A percentile compares a stretch with the other conserved stretches of the same genome.
phyloP scores from a whole-genome alignment of 169 alveolate genomes.

The Besnoitia besnoiti region DNA sequence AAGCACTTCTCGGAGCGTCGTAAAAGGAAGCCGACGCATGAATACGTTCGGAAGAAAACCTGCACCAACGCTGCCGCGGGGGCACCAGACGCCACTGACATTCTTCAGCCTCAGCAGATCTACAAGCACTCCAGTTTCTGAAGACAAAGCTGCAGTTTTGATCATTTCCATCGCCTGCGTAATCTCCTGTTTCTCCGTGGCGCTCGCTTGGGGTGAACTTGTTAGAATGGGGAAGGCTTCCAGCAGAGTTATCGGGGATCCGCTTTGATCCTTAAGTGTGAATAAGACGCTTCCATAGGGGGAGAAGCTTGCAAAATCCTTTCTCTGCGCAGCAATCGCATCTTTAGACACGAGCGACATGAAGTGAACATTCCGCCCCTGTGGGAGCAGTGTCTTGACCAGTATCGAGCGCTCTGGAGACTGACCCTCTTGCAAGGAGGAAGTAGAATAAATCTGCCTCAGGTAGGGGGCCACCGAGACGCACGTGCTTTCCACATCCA shows the following conservation, averaged over 20 bases:
- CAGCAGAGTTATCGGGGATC: background rate
- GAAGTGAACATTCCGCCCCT: background rate
- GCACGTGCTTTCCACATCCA: too few species aligned
- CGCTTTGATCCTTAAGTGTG: background rate
- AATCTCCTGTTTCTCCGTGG: background rate
- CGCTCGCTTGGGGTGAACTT: background rate
- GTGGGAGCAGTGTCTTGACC: background rate
- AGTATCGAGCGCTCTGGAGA: background rate
- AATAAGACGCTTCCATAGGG: background rate
- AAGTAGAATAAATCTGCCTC: too few species aligned
- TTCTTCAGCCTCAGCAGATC: background rate
- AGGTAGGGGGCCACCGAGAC: too few species aligned
- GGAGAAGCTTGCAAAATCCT: background rate
- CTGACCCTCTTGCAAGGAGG: background rate
- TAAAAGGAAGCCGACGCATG: background rate
- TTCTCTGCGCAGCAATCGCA: background rate
- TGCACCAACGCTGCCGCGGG: background rate
- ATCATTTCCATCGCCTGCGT: background rate
- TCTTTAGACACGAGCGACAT: background rate
- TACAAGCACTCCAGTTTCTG: background rate
- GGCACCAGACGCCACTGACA: background rate
- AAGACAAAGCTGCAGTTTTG: background rate
- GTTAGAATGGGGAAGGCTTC: background rate
- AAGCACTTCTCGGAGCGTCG: background rate
- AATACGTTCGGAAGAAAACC: background rate